phyloP scores from a whole-genome alignment of 257 asterid genomes.

The Plectranthus barbatus region DNA sequence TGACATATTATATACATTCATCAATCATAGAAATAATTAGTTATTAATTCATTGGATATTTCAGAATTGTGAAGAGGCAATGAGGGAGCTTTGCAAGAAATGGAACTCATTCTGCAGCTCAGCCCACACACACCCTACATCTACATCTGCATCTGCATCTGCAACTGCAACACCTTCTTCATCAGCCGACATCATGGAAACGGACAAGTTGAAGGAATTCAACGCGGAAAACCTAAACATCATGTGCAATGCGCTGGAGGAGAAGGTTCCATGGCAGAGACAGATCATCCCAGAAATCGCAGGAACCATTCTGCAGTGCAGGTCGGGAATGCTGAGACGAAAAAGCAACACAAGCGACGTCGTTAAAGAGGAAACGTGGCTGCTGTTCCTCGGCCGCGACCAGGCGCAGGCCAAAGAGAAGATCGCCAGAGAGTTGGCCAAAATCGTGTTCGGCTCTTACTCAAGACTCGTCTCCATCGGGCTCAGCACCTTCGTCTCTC shows the following conservation, averaged over 20 bases:
- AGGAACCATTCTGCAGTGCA: constrained; percentile 57
- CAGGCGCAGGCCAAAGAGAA: constrained; percentile 46
- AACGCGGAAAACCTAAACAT: constrained; percentile 45
- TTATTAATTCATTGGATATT: not conserved
- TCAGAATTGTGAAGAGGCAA: constrained; percentile 32
- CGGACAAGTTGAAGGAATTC: constrained; percentile 49
- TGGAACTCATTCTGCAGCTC: constrained; percentile 59
- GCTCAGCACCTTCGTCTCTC: constrained; percentile 28
- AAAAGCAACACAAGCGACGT: constrained; percentile 3
- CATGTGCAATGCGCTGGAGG: constrained; percentile 58
- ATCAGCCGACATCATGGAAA: constrained; percentile 55
- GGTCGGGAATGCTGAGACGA: constrained; percentile 59
- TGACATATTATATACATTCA: not conserved
- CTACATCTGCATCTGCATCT: too few relatives aligned
- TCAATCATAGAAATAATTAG: not conserved
- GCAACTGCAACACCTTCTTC: constrained; percentile 31
- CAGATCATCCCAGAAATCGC: constrained; percentile 46
- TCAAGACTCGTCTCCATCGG: constrained; percentile 35
- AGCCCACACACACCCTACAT: constrained; percentile 34
- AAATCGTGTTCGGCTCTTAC: constrained; percentile 57
- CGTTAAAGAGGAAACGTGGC: constrained; percentile 66
- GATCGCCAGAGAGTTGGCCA: constrained; percentile 62
- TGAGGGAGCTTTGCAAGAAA: constrained; percentile 36
- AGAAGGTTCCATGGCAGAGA: constrained; percentile 55
- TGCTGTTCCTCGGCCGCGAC: constrained; percentile 53